Evolutionary conservation across 805 yeast genomes (phyloP).

Genomic region (Candida jianshihensis): DNA sequence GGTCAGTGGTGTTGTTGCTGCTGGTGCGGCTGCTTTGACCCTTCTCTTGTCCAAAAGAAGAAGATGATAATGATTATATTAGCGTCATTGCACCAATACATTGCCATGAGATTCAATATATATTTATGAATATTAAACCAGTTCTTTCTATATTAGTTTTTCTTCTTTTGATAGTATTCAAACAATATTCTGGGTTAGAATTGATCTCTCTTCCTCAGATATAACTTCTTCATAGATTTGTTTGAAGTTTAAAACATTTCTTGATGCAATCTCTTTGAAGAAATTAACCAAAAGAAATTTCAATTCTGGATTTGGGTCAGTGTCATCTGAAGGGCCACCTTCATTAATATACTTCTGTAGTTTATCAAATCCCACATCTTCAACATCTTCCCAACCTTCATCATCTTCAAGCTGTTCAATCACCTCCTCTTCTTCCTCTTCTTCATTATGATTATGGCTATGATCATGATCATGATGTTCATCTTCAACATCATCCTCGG

Average conservation of each 20-base stretch:
- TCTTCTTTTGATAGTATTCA: slow-evolving; percentile 11
- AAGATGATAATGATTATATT: slow-evolving; percentile 13
- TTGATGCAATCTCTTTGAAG: slow-evolving; percentile 48
- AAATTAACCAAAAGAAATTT: slow-evolving; percentile 39
- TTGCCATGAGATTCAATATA: neutral
- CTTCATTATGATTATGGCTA: slow-evolving; percentile 64
- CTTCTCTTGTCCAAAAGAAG: slow-evolving; percentile 28
- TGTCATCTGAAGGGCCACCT: slow-evolving; percentile 20
- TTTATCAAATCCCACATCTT: slow-evolving; percentile 26
- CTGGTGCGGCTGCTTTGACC: slow-evolving; percentile 62
- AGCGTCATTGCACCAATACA: too few relatives aligned
- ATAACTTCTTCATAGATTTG: slow-evolving; percentile 38
- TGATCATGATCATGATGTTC: slow-evolving; percentile 7
- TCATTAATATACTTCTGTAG: slow-evolving; percentile 48
- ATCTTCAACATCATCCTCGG: slow-evolving; percentile 13
- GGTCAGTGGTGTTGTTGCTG: slow-evolving; percentile 78
- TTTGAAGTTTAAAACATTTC: slow-evolving; percentile 44
- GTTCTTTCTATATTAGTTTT: neutral
- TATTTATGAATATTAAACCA: neutral
- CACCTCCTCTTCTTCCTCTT: slow-evolving; percentile 42
- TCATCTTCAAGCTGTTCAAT: too few relatives aligned
- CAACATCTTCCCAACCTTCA: slow-evolving; percentile 66
- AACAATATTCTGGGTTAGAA: slow-evolving; percentile 42
- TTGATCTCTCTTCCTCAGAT: slow-evolving; percentile 45
- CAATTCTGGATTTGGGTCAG: slow-evolving; percentile 5